Evolutionary conservation across 2,329 filamentous ascomycete species (phyloP), one percentile per base, ranked within the genome.

Genomic region (Pseudopithomyces maydicus): DNA sequence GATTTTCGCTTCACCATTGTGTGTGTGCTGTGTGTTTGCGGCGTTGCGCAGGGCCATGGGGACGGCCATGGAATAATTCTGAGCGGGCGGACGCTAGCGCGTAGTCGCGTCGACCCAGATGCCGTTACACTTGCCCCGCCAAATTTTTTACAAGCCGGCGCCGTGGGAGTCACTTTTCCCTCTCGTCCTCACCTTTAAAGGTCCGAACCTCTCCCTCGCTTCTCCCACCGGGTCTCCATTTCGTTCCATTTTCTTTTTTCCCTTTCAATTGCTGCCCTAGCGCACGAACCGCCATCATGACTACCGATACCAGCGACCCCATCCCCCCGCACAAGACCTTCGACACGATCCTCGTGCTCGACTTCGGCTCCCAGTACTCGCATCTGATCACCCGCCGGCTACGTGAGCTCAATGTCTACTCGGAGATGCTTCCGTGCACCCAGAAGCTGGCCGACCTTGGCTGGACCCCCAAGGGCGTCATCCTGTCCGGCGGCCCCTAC

Each of bases 361-460:
- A 91, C 76, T 91, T 90, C 73, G 88, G 85, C 63, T 88, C 85
- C 22, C 88, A 91, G 77, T 89, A 88, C 70, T 88, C 86, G 39
- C 89, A 92, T 75, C 81, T 93, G 38, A 92, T 93, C 70, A 87
- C 87, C 10, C 83, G 91, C 53, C 86, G 91, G 33, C 83, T 96
- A 26, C 85, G 92, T 66, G 86, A 90, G 67, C 84, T 96, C 77
- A 89, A 89, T 79, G 85, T 96, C 74, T 97, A 90, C 81, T 87
- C 87, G 59, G 92, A 97, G 80, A 90, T 96, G 88, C 86, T 96
- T 42, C 90, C 90, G 20, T 96, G 92, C 78, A 96, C 89, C 44
- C 88, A 90, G 69, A 94, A 94, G 81, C 78, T 96, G 20, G 80
- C 85, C 6, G 90, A 95, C 54, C 83, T 97, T 33, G 74, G 82